Percentiles rank a stretch among this genome's conserved stretches.
These are phyloP conservation scores for Aurantiochytrium sp. DNA, from an alignment of 108 stramenopile species.

Conservation along the genomic window DNA sequence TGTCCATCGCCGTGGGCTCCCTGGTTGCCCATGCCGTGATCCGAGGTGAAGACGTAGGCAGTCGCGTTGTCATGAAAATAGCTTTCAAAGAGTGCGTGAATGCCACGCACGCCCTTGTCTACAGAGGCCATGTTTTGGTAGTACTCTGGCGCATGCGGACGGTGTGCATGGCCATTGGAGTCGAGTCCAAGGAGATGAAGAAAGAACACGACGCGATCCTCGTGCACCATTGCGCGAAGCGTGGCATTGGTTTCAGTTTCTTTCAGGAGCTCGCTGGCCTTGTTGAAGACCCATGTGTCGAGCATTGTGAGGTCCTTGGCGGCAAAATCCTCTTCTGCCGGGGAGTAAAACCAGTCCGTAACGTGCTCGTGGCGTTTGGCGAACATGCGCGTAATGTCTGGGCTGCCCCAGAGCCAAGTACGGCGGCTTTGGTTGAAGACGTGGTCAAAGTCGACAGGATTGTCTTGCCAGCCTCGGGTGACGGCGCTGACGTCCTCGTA, in stretches of 20 bases:
- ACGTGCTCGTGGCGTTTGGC: conserved; percentile 3
- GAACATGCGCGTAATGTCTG: conserved; percentile 10
- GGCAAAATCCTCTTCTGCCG: conserved; percentile 6
- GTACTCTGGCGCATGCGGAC: conserved; percentile 6
- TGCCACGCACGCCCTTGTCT: neutral
- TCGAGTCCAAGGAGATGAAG: conserved; percentile 3
- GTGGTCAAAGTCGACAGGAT: conserved; percentile 3
- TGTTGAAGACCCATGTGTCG: conserved; percentile 19
- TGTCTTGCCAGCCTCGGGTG: conserved; percentile 4
- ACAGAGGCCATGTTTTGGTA: conserved; percentile 6
- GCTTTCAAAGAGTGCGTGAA: neutral
- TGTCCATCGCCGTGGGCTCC: conserved; percentile 1
- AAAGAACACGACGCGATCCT: neutral
- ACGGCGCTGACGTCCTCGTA: conserved; percentile 13
- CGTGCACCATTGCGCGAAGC: neutral
- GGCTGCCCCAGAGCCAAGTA: conserved; percentile 13
- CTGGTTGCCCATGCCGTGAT: conserved; percentile 5
- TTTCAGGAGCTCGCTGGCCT: neutral
- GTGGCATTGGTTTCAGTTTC: neutral
- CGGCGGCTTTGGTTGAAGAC: conserved; percentile 13
- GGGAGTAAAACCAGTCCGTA: neutral
- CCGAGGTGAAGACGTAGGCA: neutral
- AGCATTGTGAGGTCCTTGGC: conserved; percentile 2
- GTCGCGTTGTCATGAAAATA: neutral
- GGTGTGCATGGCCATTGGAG: conserved; percentile 1